Evolutionary conservation across 768 basidiomycete species (phyloP), one percentile per base, ranked within the genome.

Genomic region (Collybia mongolica): DNA sequence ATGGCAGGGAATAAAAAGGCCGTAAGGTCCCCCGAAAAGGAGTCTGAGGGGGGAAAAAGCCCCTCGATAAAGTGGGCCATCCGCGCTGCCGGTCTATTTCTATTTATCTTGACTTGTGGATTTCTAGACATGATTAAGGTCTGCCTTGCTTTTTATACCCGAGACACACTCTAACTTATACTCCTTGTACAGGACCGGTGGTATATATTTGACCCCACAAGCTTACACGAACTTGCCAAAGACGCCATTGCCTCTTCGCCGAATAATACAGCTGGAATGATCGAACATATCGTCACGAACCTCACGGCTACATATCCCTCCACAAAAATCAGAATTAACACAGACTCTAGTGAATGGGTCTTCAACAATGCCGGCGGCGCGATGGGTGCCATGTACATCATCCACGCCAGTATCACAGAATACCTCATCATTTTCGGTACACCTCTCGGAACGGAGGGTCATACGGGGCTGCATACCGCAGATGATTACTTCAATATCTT

Each of bases 401-500:
- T 98, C 56, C 97, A 98, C 61, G 93, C 96, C 15, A 88, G 84
- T 70, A 86, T 99, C 60, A 98, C 96, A 8, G 97, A 99, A 73
- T 99, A 96, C 72, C 81, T 93, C 58, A 93, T 93, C 65, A 87
- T 98, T 58, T 97, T 97, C 56, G 95, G 97, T 3, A 96, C 95
- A 0, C 93, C 97, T 0, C 77, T 98, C 8, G 97, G 97, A 8
- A 98, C 96, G 2, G 97, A 99, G 71, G 97, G 97, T 2, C 97
- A 98, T 64, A 81, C 86, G 12, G 97, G 97, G 6, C 58, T 96
- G 48, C 96, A 98, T 66, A 91, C 92, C 1, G 94, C 95, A 1
- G 97, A 99, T 64, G 97, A 99, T 65, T 98, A 98, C 69, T 99
- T 98, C 76, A 83, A 97, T 63, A 98, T 99, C 61, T 75, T 99